Evolutionary conservation across 2,329 filamentous ascomycete species (phyloP).

Genomic region (Furcasterigmium furcatum): DNA sequence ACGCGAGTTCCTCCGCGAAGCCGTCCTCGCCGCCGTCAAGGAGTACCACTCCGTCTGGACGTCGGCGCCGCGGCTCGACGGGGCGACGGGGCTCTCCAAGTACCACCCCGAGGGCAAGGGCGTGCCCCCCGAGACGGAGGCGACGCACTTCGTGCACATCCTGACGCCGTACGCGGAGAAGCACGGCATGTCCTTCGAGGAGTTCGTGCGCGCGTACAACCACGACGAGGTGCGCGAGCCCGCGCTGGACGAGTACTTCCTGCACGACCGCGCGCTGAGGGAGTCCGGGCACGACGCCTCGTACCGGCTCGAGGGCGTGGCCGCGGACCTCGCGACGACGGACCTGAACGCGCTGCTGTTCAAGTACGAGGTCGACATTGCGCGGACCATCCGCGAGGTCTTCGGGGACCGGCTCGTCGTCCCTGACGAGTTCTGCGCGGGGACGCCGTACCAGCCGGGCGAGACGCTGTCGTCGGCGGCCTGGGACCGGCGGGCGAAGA

Average conservation of each 20-base stretch:
- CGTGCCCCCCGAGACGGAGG: slow-evolving; percentile 88
- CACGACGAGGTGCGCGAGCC: slow-evolving; percentile 72
- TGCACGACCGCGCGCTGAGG: slow-evolving; percentile 91
- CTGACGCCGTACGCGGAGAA: slow-evolving; percentile 81
- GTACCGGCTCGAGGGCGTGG: slow-evolving; percentile 88
- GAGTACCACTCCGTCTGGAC: slow-evolving; percentile 93
- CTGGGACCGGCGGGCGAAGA: slow-evolving; percentile 87
- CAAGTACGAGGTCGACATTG: slow-evolving; percentile 96
- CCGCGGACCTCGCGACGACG: slow-evolving; percentile 85
- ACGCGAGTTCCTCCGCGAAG: slow-evolving; percentile 75
- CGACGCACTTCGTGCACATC: slow-evolving; percentile 80
- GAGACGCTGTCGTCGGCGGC: slow-evolving; percentile 77
- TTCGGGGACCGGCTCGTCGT: slow-evolving; percentile 83
- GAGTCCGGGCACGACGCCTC: slow-evolving; percentile 97
- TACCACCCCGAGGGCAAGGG: slow-evolving; percentile 82
- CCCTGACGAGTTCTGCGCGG: slow-evolving; percentile 75
- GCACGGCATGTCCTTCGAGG: slow-evolving; percentile 73
- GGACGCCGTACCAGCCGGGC: slow-evolving; percentile 59
- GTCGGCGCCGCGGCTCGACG: slow-evolving; percentile 72
- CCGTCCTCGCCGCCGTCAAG: slow-evolving; percentile 91
- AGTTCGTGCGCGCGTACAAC: slow-evolving; percentile 91
- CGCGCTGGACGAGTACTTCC: slow-evolving; percentile 89
- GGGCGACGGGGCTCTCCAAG: slow-evolving; percentile 73
- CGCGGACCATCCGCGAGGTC: slow-evolving; percentile 75
- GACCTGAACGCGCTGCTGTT: slow-evolving; percentile 93